phyloP scores from a whole-genome alignment of 2,329 filamentous ascomycete species.

The Clarireedia hainanense region DNA sequence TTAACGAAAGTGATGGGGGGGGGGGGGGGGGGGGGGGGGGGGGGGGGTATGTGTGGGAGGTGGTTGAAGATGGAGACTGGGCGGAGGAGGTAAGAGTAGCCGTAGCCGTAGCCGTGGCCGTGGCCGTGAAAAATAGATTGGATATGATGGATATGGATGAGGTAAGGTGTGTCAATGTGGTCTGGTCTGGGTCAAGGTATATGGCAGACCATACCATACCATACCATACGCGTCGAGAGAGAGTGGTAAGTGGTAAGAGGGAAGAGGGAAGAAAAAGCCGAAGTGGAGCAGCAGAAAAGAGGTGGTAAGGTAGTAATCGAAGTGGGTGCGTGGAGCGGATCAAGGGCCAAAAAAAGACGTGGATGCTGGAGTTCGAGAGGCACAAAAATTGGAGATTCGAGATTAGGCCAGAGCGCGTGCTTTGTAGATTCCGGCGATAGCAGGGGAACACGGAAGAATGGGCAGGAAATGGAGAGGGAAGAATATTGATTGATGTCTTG shows the following conservation, averaged over 20 bases:
- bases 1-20: constrained; percentile 6
- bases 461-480: no score
- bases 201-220: not conserved
- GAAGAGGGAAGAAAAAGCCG: no score
- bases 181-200: constrained; percentile 1
- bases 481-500: no score
- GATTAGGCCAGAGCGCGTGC: no score
- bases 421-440: no score
- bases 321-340: constrained; percentile 5
- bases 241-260: no score
- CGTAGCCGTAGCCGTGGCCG: constrained; percentile 4
- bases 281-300: not conserved
- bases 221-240: no score
- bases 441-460: no score
- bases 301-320: constrained; percentile 3
- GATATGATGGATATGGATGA: constrained; percentile 6
- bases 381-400: no score
- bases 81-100: not conserved
- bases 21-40: not conserved
- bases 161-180: constrained; percentile 8
- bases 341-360: not conserved
- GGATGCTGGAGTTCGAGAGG: no score
- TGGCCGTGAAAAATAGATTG: not conserved
- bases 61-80: not conserved
- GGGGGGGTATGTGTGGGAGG: not conserved